These are phyloP conservation scores for Salvia splendens DNA, from an alignment of 257 asterid species.

Conservation along the genomic window DNA sequence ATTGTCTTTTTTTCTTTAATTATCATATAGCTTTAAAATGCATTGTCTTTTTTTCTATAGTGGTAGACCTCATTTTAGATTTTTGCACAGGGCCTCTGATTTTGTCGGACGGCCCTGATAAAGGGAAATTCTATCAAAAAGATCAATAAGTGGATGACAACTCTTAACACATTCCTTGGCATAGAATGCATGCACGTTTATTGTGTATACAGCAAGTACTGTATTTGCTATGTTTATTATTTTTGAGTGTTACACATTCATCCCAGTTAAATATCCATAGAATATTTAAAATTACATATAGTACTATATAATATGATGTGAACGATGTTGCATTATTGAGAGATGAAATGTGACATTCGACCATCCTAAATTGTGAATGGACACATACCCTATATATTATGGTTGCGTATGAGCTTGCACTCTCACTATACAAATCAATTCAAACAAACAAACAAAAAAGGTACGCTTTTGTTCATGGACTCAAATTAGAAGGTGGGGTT, in stretches of 20 bases:
- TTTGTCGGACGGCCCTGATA: too few relatives aligned
- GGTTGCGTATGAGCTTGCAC: conserved; percentile 19
- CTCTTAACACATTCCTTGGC: conserved; percentile 18
- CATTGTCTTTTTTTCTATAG: too few relatives aligned
- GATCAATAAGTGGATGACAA: conserved; percentile 25
- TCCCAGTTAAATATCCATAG: not conserved
- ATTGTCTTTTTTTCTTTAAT: too few relatives aligned
- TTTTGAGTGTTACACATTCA: not conserved
- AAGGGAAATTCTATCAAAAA: not conserved
- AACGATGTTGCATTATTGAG: conserved; percentile 37
- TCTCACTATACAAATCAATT: conserved; percentile 2
- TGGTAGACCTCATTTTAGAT: too few relatives aligned
- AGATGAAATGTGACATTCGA: conserved; percentile 37
- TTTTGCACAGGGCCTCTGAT: too few relatives aligned
- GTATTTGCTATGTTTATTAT: too few relatives aligned
- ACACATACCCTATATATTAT: conserved; percentile 28
- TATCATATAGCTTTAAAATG: too few relatives aligned
- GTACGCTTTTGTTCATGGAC: conserved; percentile 4
- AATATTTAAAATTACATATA: not conserved
- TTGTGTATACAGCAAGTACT: too few relatives aligned
- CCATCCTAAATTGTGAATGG: conserved; percentile 46
- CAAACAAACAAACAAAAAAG: conserved; percentile 28
- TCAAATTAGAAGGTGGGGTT: conserved; percentile 7
- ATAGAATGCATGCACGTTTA: conserved; percentile 8
- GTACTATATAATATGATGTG: not conserved